A percentile compares a stretch with the other conserved stretches of the same genome.
These are phyloP conservation scores for Pichia nakasei DNA, from an alignment of 805 yeast species.

Conservation along the genomic window DNA sequence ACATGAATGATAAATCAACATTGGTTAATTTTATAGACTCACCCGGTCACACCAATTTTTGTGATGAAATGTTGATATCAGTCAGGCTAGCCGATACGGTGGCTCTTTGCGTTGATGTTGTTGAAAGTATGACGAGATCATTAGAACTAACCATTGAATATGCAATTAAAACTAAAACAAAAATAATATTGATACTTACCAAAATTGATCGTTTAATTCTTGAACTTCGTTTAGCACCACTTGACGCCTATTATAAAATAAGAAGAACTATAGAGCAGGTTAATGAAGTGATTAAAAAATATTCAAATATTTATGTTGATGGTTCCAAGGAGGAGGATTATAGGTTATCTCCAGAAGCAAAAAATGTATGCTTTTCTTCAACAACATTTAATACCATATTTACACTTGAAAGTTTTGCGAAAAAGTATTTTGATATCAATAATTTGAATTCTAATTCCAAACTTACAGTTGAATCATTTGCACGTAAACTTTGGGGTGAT, in stretches of 20 bases:
- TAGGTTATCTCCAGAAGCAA: constrained; percentile 48
- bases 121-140: constrained; percentile 69
- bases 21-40: constrained; percentile 66
- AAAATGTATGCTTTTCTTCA: constrained; percentile 72
- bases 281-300: constrained; percentile 40
- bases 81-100: constrained; percentile 56
- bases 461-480: constrained; percentile 33
- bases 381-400: constrained; percentile 55
- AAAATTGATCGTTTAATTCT: constrained; percentile 80
- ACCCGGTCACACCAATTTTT: constrained; percentile 87
- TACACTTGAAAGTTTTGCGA: constrained; percentile 56
- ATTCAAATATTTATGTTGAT: not conserved
- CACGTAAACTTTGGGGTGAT: constrained; percentile 70
- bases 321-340: constrained; percentile 10
- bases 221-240: constrained; percentile 68
- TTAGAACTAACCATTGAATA: constrained; percentile 44
- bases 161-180: constrained; percentile 40
- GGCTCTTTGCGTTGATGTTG: constrained; percentile 67
- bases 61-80: constrained; percentile 61
- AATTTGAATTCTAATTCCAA: constrained; percentile 13
- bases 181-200: constrained; percentile 57
- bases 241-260: constrained; percentile 65
- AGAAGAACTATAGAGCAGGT: constrained; percentile 51
- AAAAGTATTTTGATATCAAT: constrained; percentile 34
- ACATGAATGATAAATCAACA: constrained; percentile 43